Conservation (phyloP, 2,329 filamentous ascomycete genomes). For the Penicillium sp. region DNA sequence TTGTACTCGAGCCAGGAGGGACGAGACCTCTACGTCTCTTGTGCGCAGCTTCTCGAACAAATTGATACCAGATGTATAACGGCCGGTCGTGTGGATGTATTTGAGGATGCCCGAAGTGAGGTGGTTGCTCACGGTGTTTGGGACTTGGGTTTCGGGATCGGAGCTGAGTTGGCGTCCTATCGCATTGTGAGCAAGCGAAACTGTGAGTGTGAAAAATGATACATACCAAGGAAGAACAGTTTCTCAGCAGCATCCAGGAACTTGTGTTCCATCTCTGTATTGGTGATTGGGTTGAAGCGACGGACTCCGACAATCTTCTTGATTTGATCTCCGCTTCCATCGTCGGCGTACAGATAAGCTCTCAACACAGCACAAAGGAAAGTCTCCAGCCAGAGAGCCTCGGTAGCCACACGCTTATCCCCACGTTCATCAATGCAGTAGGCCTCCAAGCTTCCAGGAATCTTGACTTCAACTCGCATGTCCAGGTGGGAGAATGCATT, state of each 20-base stretch:
- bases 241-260: conserved; percentile 93
- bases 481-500: conserved; percentile 98
- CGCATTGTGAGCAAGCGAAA: conserved; percentile 18
- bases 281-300: conserved; percentile 95
- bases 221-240: conserved; percentile 82
- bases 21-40: conserved; percentile 90
- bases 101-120: conserved; percentile 88
- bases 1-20: conserved; percentile 83
- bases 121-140: conserved; percentile 94
- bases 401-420: conserved; percentile 88
- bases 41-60: conserved; percentile 93
- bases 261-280: conserved; percentile 95
- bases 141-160: conserved; percentile 94
- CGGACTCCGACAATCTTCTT: conserved; percentile 97
- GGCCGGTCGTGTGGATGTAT: conserved; percentile 93
- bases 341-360: conserved; percentile 94
- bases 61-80: conserved; percentile 93
- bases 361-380: conserved; percentile 93
- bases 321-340: conserved; percentile 90
- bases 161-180: conserved; percentile 92
- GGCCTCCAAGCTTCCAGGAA: conserved; percentile 92
- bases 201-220: too few species aligned
- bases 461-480: conserved; percentile 97
- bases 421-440: conserved; percentile 97
- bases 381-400: conserved; percentile 94